Evolutionary conservation across 2,329 filamentous ascomycete genomes (phyloP).

Genomic region (Ascochyta lentis): DNA sequence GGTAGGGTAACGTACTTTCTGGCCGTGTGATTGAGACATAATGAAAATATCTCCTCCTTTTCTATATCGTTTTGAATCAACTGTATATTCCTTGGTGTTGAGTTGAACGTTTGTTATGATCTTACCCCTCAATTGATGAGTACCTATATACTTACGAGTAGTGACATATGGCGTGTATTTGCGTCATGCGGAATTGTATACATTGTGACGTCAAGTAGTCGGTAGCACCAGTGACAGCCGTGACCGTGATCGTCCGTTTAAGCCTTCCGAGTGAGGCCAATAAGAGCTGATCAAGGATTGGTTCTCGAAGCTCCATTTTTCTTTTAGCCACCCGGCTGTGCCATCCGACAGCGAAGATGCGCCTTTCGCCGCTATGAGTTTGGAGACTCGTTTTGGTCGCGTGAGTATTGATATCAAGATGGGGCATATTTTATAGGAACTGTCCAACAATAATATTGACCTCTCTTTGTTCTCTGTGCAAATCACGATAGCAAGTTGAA

Average conservation of each 20-base stretch:
- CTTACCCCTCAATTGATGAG: background rate
- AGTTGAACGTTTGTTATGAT: background rate
- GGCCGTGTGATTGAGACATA: constrained; percentile 17
- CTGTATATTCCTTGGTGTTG: background rate
- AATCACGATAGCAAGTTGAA: background rate
- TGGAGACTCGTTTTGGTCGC: background rate
- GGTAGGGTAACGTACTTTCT: constrained; percentile 8
- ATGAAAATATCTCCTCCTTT: background rate
- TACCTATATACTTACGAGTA: constrained; percentile 7
- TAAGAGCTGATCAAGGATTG: background rate
- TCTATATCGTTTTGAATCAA: background rate
- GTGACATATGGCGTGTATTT: constrained; percentile 18
- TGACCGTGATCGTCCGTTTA: constrained; percentile 1
- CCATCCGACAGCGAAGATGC: background rate
- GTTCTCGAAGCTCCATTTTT: background rate
- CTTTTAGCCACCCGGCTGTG: background rate
- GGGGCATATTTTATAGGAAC: background rate
- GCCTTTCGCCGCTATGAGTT: background rate
- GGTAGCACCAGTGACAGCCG: constrained; percentile 1
- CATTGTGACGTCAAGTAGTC: constrained; percentile 23
- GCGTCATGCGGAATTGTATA: constrained; percentile 19
- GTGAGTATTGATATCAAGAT: background rate
- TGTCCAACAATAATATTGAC: too few relatives aligned
- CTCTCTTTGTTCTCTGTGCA: background rate
- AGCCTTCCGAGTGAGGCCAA: constrained; percentile 3